phyloP scores from a whole-genome alignment of 129 eudicot genomes.

The Silybum marianum region DNA sequence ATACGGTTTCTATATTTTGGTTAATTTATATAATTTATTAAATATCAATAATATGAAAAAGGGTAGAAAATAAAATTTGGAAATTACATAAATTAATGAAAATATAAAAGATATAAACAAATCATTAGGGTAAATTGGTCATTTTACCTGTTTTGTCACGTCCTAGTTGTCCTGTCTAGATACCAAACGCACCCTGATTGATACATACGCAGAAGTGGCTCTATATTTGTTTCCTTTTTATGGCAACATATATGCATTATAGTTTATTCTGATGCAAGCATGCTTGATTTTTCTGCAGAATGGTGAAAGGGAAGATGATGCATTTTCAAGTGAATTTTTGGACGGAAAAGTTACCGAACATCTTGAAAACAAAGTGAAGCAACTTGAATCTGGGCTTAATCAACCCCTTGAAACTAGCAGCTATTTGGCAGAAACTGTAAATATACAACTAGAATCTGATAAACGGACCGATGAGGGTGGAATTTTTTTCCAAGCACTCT shows the following conservation, averaged over 20 bases:
- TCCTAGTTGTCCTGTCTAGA: too few species aligned
- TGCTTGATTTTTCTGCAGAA: conserved; percentile 33
- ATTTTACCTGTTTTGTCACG: too few species aligned
- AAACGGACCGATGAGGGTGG: conserved; percentile 35
- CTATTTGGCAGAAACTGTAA: conserved; percentile 35
- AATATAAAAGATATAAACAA: too few species aligned
- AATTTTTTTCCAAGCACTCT: conserved; percentile 41
- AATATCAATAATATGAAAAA: too few species aligned
- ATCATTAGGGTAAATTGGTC: too few species aligned
- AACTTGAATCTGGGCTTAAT: conserved; percentile 20
- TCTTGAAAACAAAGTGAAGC: conserved; percentile 33
- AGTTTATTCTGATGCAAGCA: not conserved
- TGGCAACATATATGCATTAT: not conserved
- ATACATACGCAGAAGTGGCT: not conserved
- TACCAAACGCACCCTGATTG: too few species aligned
- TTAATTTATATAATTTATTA: too few species aligned
- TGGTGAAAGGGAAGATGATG: conserved; percentile 35
- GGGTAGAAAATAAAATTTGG: too few species aligned
- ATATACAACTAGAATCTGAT: conserved; percentile 23
- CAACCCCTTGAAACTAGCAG: conserved; percentile 34
- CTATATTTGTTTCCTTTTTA: not conserved
- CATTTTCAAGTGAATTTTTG: conserved; percentile 28
- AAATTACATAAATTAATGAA: too few species aligned
- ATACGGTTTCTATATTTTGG: too few species aligned
- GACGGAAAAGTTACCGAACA: conserved; percentile 19